phyloP scores from a whole-genome alignment of 495 filamentous ascomycete species.

The Penicillium roqueforti region DNA sequence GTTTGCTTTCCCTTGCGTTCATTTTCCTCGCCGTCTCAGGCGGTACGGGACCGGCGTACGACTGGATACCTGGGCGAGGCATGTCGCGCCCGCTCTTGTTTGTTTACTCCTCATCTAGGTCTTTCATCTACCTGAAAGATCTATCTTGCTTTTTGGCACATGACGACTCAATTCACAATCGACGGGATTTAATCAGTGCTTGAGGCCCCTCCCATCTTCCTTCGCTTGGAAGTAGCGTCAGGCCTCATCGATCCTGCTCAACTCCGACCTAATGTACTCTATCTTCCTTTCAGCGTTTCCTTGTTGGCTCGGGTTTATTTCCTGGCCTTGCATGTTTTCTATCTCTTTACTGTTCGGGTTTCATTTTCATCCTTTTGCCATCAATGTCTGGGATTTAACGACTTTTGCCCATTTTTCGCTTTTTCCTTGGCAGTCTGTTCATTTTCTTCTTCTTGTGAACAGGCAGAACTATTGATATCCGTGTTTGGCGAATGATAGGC shows the following conservation, averaged over 20 bases:
- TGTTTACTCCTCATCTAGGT: slow-evolving; percentile 27
- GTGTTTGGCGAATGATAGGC: slow-evolving; percentile 41
- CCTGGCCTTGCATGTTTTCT: slow-evolving; percentile 16
- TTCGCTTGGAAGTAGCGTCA: slow-evolving; percentile 4
- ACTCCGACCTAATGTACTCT: slow-evolving; percentile 34
- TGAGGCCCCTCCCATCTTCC: slow-evolving; percentile 1
- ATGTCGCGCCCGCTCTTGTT: slow-evolving; percentile 10
- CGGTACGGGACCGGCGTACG: slow-evolving; percentile 35
- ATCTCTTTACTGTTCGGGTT: slow-evolving; percentile 9
- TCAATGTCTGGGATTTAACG: slow-evolving; percentile 18
- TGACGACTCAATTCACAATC: slow-evolving; percentile 22
- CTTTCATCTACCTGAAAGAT: slow-evolving; percentile 17
- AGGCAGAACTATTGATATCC: slow-evolving; percentile 39
- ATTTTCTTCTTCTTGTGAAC: slow-evolving; percentile 12
- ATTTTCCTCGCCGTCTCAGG: slow-evolving; percentile 24
- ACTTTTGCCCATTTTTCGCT: slow-evolving; percentile 15
- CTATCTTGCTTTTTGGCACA: slow-evolving; percentile 19
- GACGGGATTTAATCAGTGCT: slow-evolving; percentile 24
- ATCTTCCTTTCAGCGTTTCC: slow-evolving; percentile 33
- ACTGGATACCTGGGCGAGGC: slow-evolving; percentile 31
- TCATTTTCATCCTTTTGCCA: slow-evolving; percentile 13
- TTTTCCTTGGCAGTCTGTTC: slow-evolving; percentile 15
- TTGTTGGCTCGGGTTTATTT: slow-evolving; percentile 26
- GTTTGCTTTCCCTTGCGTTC: slow-evolving; percentile 13
- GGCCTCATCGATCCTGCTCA: slow-evolving; percentile 16